Evolutionary conservation across 2,329 filamentous ascomycete species (phyloP).

Genomic region (Pseudohalonectria lignicola): DNA sequence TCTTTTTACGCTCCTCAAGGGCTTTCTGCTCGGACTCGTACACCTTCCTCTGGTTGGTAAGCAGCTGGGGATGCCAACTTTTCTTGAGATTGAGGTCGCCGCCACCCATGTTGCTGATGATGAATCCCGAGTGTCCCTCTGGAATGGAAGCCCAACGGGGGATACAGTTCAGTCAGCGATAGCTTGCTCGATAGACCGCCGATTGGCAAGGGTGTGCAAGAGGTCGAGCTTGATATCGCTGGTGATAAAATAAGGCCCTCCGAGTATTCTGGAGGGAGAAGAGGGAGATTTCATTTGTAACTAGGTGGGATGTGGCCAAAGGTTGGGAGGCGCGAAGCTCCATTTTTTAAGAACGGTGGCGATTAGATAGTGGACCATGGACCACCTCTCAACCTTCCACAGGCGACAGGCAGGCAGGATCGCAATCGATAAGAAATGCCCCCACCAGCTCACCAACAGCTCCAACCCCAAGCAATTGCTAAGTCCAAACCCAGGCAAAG

Average conservation of each 20-base stretch:
- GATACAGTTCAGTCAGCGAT: background rate
- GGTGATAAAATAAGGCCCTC: no score
- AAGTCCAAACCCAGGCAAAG: no score
- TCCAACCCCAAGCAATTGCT: no score
- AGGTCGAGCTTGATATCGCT: no score
- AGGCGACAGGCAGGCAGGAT: background rate
- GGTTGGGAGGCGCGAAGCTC: background rate
- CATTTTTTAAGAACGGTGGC: no score
- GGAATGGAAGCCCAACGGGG: no score
- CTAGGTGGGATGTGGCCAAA: background rate
- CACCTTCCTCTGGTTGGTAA: constrained; percentile 83
- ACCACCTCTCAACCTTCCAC: background rate
- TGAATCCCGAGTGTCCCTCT: background rate
- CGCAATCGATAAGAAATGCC: background rate
- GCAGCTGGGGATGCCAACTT: constrained; percentile 85
- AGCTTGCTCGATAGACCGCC: background rate
- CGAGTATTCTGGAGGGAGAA: no score
- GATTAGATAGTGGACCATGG: background rate
- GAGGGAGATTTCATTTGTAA: no score
- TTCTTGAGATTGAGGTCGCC: constrained; percentile 93
- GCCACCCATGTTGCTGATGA: constrained; percentile 55
- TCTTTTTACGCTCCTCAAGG: constrained; percentile 87
- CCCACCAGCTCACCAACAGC: background rate
- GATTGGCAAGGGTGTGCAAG: no score
- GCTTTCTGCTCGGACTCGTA: constrained; percentile 90